Evolutionary conservation across 805 yeast species (phyloP).

Genomic region (Saturnispora ahearnii): DNA sequence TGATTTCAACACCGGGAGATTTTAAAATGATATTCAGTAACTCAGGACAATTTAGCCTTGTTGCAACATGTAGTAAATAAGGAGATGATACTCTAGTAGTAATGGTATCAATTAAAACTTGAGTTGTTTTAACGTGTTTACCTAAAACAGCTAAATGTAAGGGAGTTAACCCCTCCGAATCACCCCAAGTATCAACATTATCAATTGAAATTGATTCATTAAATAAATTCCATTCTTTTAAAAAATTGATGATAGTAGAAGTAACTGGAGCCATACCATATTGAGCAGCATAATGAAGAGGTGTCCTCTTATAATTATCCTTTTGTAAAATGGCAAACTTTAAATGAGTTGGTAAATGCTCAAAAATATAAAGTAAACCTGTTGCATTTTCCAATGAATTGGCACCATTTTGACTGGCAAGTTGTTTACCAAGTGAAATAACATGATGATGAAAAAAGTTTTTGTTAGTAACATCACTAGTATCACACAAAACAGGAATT

Average conservation of each 20-base stretch:
- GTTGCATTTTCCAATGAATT: constrained; percentile 48
- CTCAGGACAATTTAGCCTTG: constrained; percentile 51
- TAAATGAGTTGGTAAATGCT: constrained; percentile 44
- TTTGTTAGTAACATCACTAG: constrained; percentile 68
- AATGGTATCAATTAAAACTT: constrained; percentile 44
- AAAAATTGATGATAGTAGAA: constrained; percentile 43
- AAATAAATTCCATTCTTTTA: constrained; percentile 54
- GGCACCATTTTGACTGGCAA: constrained; percentile 36
- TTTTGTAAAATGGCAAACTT: constrained; percentile 50
- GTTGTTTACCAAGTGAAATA: constrained; percentile 65
- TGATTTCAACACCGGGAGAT: constrained; percentile 51
- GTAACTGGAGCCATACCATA: constrained; percentile 68
- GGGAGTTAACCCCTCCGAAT: constrained; percentile 72
- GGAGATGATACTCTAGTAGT: constrained; percentile 39
- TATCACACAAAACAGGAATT: constrained; percentile 48
- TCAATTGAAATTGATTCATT: constrained; percentile 44
- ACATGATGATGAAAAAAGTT: constrained; percentile 82
- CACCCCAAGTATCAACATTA: constrained; percentile 55
- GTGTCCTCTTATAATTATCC: constrained; percentile 75
- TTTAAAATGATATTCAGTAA: constrained; percentile 46
- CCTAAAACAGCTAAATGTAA: constrained; percentile 77
- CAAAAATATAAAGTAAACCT: constrained; percentile 53
- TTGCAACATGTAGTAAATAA: constrained; percentile 55
- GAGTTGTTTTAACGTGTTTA: constrained; percentile 68
- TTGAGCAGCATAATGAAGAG: constrained; percentile 83